These are phyloP conservation scores for Lycium barbarum DNA, from an alignment of 257 asterid genomes.

Conservation along the genomic window DNA sequence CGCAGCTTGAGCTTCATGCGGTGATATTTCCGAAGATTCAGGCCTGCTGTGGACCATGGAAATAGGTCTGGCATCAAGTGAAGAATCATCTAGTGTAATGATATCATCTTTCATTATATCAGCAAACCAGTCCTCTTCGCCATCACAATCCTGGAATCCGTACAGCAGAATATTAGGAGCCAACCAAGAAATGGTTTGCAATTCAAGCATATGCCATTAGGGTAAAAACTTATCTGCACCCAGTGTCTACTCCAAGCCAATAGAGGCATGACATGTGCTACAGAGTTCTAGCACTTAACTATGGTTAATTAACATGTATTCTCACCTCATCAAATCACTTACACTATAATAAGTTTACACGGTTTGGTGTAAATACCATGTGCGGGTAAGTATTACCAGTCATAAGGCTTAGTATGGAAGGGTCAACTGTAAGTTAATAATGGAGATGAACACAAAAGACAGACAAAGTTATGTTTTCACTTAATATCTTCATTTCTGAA, in stretches of 20 bases:
- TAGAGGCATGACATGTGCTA: no score
- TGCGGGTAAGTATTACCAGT: no score
- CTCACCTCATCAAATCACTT: no score
- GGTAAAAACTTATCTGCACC: no score
- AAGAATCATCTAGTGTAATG: slow-evolving; percentile 64
- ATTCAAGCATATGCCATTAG: background rate
- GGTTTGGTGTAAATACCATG: no score
- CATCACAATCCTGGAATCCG: slow-evolving; percentile 47
- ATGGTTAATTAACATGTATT: no score
- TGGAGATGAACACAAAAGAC: background rate
- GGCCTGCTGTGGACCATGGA: slow-evolving; percentile 16
- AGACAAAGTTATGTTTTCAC: background rate
- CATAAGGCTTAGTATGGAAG: background rate
- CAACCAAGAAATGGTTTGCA: no score
- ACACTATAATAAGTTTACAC: no score
- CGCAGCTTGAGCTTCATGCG: slow-evolving; percentile 38
- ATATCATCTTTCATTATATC: slow-evolving; percentile 92
- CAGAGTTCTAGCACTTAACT: no score
- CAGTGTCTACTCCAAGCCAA: no score
- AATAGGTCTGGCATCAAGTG: slow-evolving; percentile 32
- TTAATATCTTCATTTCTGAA: background rate
- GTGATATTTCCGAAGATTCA: slow-evolving; percentile 33
- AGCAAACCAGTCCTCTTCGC: slow-evolving; percentile 77
- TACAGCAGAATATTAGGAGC: background rate
- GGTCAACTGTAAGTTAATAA: no score